A percentile compares a stretch with the other conserved stretches of the same genome.
phyloP scores from a whole-genome alignment of 2,329 filamentous ascomycete species.

The Aureobasidium lini region DNA sequence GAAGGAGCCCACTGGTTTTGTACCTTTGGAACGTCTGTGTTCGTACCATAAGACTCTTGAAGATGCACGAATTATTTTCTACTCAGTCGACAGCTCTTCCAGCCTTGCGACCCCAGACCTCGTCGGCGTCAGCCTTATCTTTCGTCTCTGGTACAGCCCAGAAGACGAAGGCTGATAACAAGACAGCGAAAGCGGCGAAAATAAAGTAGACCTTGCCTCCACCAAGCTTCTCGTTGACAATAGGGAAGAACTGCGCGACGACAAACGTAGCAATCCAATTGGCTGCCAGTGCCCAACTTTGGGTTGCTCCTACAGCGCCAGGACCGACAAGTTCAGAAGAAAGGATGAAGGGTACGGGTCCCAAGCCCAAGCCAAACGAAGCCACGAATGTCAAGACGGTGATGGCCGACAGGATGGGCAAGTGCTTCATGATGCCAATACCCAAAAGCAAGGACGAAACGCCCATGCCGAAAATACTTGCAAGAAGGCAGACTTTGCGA shows the following conservation, averaged over 20 bases:
- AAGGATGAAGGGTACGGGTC: constrained; percentile 90
- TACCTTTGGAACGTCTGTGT: too few relatives aligned
- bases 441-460: constrained; percentile 68
- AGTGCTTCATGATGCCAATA: constrained; percentile 65
- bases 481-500: constrained; percentile 74
- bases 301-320: constrained; percentile 84
- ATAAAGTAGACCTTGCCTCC: constrained; percentile 85
- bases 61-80: not conserved
- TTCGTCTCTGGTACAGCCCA: constrained; percentile 76
- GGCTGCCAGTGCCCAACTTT: constrained; percentile 77
- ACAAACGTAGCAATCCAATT: constrained; percentile 89
- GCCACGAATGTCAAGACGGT: constrained; percentile 80
- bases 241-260: constrained; percentile 90
- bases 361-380: constrained; percentile 83
- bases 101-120: constrained; percentile 73
- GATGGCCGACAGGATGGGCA: constrained; percentile 70
- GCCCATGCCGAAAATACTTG: constrained; percentile 81
- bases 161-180: constrained; percentile 65
- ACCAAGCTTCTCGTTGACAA: constrained; percentile 70
- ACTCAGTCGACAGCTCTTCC: constrained; percentile 9
- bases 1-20: too few relatives aligned
- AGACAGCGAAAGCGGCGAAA: constrained; percentile 67
- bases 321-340: constrained; percentile 84
- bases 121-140: constrained; percentile 73
- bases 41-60: not conserved